These are phyloP conservation scores for Teratosphaeria epicoccoides DNA, from an alignment of 2,329 filamentous ascomycete genomes.

Conservation along the genomic window DNA sequence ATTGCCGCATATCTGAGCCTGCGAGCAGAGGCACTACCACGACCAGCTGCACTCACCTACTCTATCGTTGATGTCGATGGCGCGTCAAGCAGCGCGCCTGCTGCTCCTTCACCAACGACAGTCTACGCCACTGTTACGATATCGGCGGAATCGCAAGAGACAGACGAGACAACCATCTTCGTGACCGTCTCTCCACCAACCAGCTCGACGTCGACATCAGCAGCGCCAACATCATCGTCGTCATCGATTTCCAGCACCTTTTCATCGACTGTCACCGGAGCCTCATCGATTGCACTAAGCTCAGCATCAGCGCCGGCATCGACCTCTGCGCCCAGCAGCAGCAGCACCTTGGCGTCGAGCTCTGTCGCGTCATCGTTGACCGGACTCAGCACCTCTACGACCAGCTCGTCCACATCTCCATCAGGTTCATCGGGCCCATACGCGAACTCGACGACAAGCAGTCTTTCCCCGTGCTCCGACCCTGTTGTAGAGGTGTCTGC, in stretches of 20 bases:
- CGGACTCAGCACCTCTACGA: neutral
- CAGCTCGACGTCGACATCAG: neutral
- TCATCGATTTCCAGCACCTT: neutral
- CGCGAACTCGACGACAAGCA: neutral
- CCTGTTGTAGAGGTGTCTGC: neutral
- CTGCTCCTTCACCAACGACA: constrained; percentile 5
- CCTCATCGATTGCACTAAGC: neutral
- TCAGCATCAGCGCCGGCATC: neutral
- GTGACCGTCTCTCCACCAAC: constrained; percentile 2
- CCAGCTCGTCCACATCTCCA: neutral
- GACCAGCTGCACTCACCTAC: constrained; percentile 16
- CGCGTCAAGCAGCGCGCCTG: constrained; percentile 3
- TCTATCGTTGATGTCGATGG: constrained; percentile 25
- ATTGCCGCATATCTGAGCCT: constrained; percentile 15
- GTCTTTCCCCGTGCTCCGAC: neutral
- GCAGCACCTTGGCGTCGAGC: neutral
- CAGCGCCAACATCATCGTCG: neutral
- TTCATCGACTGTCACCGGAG: neutral
- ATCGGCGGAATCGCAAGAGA: constrained; percentile 7
- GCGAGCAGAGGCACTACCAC: constrained; percentile 17
- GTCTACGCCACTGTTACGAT: constrained; percentile 16
- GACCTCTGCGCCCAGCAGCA: neutral
- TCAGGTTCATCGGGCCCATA: neutral
- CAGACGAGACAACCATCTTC: constrained; percentile 4
- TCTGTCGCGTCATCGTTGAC: neutral